phyloP scores from a whole-genome alignment of 257 asterid species.

The Gentiana dahurica region DNA sequence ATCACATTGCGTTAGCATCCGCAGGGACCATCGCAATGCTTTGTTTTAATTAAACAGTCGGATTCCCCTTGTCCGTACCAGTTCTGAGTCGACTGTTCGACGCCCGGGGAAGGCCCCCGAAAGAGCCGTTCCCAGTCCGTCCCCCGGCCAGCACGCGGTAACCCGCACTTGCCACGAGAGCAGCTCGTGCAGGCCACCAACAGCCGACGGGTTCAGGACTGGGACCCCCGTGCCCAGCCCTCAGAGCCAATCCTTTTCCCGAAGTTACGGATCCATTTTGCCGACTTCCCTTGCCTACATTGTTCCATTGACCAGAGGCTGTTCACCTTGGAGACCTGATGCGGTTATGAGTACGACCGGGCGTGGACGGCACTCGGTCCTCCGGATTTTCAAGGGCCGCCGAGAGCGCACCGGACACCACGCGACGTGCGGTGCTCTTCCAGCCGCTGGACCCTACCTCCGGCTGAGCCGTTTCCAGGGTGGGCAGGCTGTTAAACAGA shows the following conservation, averaged over 20 bases:
- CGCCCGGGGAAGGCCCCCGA: background rate
- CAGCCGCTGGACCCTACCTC: constrained; percentile 59
- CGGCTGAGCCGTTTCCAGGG: constrained; percentile 44
- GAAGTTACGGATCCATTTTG: constrained; percentile 20
- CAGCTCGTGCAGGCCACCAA: too few species aligned
- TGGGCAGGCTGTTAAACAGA: constrained; percentile 51
- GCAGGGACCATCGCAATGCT: constrained; percentile 55
- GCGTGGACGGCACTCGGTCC: constrained; percentile 48
- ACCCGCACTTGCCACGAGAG: constrained; percentile 3
- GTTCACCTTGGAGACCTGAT: constrained; percentile 30
- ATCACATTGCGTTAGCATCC: constrained; percentile 40
- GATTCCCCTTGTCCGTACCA: constrained; percentile 42
- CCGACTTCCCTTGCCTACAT: constrained; percentile 28
- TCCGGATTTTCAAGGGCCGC: constrained; percentile 70
- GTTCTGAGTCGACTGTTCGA: too few species aligned
- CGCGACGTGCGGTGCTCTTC: constrained; percentile 65
- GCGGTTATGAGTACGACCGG: constrained; percentile 45
- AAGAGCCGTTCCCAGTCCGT: constrained; percentile 5
- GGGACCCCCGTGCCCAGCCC: constrained; percentile 6
- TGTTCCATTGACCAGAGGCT: constrained; percentile 26
- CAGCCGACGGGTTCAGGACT: background rate
- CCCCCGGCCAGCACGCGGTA: constrained; percentile 7
- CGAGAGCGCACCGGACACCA: constrained; percentile 66
- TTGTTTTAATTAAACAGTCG: constrained; percentile 49
- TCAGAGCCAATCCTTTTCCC: constrained; percentile 13